phyloP scores from a whole-genome alignment of 164 flowering plant species.

The Stephania cephalantha region DNA sequence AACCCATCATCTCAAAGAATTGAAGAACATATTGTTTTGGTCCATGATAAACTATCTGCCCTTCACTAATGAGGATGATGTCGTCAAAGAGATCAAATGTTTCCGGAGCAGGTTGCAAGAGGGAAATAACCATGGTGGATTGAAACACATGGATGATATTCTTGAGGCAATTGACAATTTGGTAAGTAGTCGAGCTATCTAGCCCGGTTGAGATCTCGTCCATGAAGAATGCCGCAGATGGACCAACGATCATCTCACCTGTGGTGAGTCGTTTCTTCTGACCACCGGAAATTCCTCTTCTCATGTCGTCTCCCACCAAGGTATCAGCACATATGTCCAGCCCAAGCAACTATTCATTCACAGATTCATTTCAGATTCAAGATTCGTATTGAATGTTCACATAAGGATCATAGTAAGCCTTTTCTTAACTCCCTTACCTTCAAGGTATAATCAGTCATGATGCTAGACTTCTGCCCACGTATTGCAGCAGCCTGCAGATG shows the following conservation, averaged over 20 bases:
- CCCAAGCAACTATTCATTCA: constrained; percentile 27
- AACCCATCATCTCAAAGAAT: constrained; percentile 32
- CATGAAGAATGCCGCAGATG: constrained; percentile 31
- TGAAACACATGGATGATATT: constrained; percentile 25
- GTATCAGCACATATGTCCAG: constrained; percentile 33
- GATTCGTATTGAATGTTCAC: neutral
- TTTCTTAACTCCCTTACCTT: constrained; percentile 14
- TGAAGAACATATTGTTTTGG: constrained; percentile 26
- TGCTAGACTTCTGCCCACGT: constrained; percentile 23
- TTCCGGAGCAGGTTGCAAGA: constrained; percentile 51
- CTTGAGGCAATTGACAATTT: constrained; percentile 29
- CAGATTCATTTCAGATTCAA: neutral
- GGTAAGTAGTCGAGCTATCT: constrained; percentile 41
- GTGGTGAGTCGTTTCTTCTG: constrained; percentile 37
- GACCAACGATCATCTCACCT: constrained; percentile 43
- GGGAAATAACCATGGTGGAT: constrained; percentile 32
- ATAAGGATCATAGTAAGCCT: neutral
- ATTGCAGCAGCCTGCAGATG: constrained; percentile 21
- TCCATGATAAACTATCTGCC: constrained; percentile 34
- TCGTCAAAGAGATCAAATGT: constrained; percentile 45
- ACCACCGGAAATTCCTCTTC: constrained; percentile 37
- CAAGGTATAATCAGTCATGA: constrained; percentile 25
- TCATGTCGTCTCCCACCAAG: constrained; percentile 31
- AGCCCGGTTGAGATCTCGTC: constrained; percentile 39
- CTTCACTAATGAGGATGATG: constrained; percentile 35